Evolutionary conservation across 2,329 filamentous ascomycete genomes (phyloP), one percentile per base, ranked within the genome.

Genomic region (Trichoderma hamatum): DNA sequence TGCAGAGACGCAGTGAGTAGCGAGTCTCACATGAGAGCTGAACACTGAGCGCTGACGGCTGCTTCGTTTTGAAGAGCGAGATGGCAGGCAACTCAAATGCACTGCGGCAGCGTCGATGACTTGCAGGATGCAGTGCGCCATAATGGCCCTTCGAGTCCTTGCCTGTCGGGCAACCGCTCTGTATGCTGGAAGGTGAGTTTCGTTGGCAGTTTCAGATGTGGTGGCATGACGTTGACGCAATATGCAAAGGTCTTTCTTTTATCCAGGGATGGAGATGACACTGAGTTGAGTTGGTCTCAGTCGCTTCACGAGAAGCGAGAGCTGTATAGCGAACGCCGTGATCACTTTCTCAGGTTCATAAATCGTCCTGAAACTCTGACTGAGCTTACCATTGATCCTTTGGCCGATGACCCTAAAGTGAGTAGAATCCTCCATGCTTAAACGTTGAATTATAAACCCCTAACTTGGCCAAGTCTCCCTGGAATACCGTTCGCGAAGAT

Each of bases 401-500:
- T 99, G 73, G 92, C 92, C 71, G 95, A 97, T 75, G 93, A 96
- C 77, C 82, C 84, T 30, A 82, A 85, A 73, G 85, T 88, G 78
- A 77, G 80, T 74, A 14, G 30, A 52, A 36, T 32, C 14, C 6
- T 26, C 21, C 39, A 28, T 36, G 4, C 16, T 32, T 14, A 61
- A 16, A 58, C 34, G 71, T 73, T 60, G 75, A 76, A 14, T 43
- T 21, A 30, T 21, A 3, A 3, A 1, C 14, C n/a, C 13, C 39
- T 66, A 54, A 65, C 14, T 30, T 24, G 6, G 21, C 1, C 21
- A 58, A 97, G 91, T 97, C 94, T 68, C 94, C 94, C 26, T 98
- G 95, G 94, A 90, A 92, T 77, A 90, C 90, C n/a, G 84, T 96
- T 39, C 90, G 93, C 56, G 87, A 90, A 74, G 95, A 99, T 79